These are phyloP conservation scores for Apiospora marii DNA, from an alignment of 2,329 filamentous ascomycete genomes.

Conservation along the genomic window DNA sequence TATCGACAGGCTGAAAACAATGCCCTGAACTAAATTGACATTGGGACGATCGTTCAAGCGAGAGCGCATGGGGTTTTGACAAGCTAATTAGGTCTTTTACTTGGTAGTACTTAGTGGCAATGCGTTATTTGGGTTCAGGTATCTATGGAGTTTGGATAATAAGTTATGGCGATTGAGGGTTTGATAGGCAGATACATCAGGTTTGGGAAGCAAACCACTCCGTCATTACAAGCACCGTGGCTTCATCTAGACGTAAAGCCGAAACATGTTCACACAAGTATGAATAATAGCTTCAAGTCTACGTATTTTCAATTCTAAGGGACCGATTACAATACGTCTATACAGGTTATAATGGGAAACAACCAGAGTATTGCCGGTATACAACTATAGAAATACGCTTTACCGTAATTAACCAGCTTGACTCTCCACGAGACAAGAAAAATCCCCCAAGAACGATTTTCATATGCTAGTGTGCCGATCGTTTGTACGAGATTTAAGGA, in stretches of 20 bases:
- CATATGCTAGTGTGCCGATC: slow-evolving; percentile 71
- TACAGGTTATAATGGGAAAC: neutral
- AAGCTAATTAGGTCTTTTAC: neutral
- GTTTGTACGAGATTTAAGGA: slow-evolving; percentile 69
- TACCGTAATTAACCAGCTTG: slow-evolving; percentile 74
- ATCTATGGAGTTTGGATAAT: neutral
- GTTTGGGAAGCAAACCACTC: too few relatives aligned
- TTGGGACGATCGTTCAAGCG: neutral
- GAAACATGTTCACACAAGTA: neutral
- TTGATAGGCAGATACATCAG: too few relatives aligned
- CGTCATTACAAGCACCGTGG: neutral
- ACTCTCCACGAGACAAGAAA: slow-evolving; percentile 71
- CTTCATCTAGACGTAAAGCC: neutral
- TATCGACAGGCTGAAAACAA: too few relatives aligned
- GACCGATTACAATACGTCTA: neutral
- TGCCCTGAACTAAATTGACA: neutral
- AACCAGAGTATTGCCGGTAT: neutral
- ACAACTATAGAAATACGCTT: neutral
- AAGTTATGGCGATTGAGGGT: neutral
- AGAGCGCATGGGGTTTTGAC: neutral
- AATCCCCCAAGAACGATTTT: slow-evolving; percentile 71
- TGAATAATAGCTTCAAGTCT: neutral
- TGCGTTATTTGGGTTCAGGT: neutral
- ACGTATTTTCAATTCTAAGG: neutral
- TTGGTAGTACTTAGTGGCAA: neutral